Conservation (phyloP, 2,329 filamentous ascomycete species). For the Nakataea oryzae region DNA sequence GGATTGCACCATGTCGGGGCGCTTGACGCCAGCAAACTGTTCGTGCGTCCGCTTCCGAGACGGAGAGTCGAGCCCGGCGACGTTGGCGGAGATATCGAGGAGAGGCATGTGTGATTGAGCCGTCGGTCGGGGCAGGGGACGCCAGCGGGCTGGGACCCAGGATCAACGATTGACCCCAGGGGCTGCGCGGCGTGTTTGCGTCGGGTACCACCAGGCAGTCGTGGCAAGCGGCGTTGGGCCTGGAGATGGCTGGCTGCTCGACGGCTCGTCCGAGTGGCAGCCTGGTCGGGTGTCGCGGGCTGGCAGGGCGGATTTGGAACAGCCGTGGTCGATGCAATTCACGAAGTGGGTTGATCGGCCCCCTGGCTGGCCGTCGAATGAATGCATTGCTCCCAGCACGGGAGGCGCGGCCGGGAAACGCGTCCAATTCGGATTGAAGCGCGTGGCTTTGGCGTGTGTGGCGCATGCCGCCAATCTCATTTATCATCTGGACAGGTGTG, state of each 20-base stretch:
- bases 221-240: neutral
- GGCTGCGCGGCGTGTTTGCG: neutral
- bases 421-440: neutral
- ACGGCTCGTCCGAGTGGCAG: neutral
- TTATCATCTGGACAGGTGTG: neutral
- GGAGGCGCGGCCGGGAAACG: neutral
- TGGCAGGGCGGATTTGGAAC: too few relatives aligned
- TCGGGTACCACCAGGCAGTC: neutral
- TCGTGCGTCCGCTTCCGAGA: conserved; percentile 35
- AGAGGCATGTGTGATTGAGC: conserved; percentile 39
- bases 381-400: neutral
- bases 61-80: conserved; percentile 30
- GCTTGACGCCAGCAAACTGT: conserved; percentile 24
- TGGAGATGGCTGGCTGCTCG: neutral
- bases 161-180: neutral
- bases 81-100: conserved; percentile 34
- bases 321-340: neutral
- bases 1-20: conserved; percentile 14
- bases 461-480: neutral
- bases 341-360: neutral
- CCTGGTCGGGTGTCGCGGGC: neutral
- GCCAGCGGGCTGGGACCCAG: neutral
- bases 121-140: too few relatives aligned
- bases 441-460: neutral
- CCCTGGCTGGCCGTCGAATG: neutral